These are phyloP conservation scores for Kodamaea kaohsiungensis DNA, from an alignment of 805 yeast species.

Conservation along the genomic window DNA sequence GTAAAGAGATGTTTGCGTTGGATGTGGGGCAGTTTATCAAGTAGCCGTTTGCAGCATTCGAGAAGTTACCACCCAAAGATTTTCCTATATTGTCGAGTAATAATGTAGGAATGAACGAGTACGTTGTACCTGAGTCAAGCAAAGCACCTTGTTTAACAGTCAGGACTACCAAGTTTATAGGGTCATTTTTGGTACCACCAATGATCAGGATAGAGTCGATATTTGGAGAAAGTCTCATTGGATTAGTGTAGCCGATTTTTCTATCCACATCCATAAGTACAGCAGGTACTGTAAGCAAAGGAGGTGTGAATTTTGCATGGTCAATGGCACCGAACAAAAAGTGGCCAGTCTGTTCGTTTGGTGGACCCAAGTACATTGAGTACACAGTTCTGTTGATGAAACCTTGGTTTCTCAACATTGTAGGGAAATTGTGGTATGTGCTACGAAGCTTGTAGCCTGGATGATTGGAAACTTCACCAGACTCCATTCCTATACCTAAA, in stretches of 20 bases:
- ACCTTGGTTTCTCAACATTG: constrained; percentile 11
- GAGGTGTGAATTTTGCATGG: constrained; percentile 16
- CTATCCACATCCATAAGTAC: constrained; percentile 27
- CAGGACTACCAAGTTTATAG: constrained; percentile 1
- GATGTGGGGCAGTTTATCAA: constrained; percentile 6
- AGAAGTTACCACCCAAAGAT: background rate
- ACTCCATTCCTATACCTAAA: constrained; percentile 9
- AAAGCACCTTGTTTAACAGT: background rate
- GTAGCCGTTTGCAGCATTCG: background rate
- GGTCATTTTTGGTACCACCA: constrained; percentile 1
- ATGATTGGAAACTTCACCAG: constrained; percentile 1
- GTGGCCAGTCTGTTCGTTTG: constrained; percentile 13
- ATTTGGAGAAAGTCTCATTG: background rate
- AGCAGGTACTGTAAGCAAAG: constrained; percentile 1
- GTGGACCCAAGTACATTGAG: constrained; percentile 15
- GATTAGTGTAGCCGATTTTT: background rate
- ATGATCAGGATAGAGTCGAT: background rate
- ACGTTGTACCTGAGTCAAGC: constrained; percentile 13
- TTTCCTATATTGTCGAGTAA: constrained; percentile 1
- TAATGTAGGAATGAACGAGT: constrained; percentile 3
- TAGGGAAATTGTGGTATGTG: constrained; percentile 13
- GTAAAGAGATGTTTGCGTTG: constrained; percentile 6
- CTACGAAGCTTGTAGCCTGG: background rate
- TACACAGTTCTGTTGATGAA: constrained; percentile 11
- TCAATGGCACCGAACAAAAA: constrained; percentile 24